These are phyloP conservation scores for Borealophlyctis nickersoniae DNA, from an alignment of 192 early-diverging fungal species.

Conservation along the genomic window DNA sequence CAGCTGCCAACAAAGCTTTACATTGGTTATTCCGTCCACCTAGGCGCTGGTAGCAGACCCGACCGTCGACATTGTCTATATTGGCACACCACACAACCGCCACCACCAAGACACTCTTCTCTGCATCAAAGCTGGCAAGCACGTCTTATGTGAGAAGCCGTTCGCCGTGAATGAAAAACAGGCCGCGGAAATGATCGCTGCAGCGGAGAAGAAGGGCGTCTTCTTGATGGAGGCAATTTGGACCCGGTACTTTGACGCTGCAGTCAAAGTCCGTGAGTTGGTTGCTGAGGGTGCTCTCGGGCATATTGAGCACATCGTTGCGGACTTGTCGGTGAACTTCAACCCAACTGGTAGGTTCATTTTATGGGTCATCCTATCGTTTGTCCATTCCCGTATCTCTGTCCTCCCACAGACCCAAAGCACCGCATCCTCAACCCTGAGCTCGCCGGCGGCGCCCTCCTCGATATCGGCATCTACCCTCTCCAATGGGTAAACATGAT, in stretches of 20 bases:
- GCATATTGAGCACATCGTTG: neutral
- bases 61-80: slow-evolving; percentile 55
- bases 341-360: neutral
- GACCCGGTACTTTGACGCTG: neutral
- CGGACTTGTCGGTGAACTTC: neutral
- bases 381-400: neutral
- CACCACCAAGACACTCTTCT: slow-evolving; percentile 47
- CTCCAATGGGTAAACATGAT: slow-evolving; percentile 2
- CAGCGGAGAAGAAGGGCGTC: neutral
- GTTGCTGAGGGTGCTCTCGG: neutral
- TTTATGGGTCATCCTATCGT: neutral
- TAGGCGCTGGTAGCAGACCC: slow-evolving; percentile 18
- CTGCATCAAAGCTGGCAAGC: slow-evolving; percentile 52
- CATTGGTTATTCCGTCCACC: too few relatives aligned
- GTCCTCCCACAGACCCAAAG: neutral
- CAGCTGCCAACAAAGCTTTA: too few relatives aligned
- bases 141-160: slow-evolving; percentile 53
- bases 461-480: neutral
- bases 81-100: slow-evolving; percentile 51
- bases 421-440: neutral
- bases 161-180: slow-evolving; percentile 28
- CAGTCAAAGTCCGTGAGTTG: neutral
- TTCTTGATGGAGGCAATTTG: neutral
- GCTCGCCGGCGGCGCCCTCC: neutral
- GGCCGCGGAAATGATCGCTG: slow-evolving; percentile 12